These are phyloP conservation scores for Chrysoporthe deuterocubensis DNA, from an alignment of 2,329 filamentous ascomycete species.

Conservation along the genomic window DNA sequence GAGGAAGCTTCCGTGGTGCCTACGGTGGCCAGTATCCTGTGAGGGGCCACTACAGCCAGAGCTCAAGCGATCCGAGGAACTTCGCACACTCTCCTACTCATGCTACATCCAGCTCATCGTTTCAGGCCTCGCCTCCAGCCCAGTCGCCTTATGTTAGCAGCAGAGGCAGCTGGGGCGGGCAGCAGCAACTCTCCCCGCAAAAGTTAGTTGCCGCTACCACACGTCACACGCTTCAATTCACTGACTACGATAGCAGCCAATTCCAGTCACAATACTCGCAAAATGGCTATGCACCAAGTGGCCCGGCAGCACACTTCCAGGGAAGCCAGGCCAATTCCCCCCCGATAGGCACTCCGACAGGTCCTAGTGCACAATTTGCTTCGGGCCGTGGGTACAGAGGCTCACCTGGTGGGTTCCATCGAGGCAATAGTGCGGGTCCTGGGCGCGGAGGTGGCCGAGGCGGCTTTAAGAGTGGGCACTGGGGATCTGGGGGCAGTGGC, in stretches of 20 bases:
- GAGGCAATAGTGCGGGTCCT: conserved; percentile 60
- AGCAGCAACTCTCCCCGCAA: conserved; percentile 44
- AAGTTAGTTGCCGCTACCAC: conserved; percentile 41
- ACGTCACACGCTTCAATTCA: conserved; percentile 21
- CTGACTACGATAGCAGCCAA: conserved; percentile 53
- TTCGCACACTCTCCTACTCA: conserved; percentile 46
- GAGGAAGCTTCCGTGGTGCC: conserved; percentile 48
- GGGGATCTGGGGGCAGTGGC: conserved; percentile 62
- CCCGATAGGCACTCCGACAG: conserved; percentile 59
- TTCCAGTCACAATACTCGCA: conserved; percentile 66
- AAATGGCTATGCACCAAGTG: conserved; percentile 51
- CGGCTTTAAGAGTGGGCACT: conserved; percentile 70
- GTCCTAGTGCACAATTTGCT: conserved; percentile 59
- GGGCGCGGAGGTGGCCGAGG: conserved; percentile 60
- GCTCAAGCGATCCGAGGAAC: conserved; percentile 40
- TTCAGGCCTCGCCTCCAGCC: conserved; percentile 48
- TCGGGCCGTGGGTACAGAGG: conserved; percentile 55
- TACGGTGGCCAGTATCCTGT: conserved; percentile 44
- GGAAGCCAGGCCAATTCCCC: conserved; percentile 52
- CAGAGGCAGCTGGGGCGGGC: conserved; percentile 45
- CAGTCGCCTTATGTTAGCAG: conserved; percentile 48
- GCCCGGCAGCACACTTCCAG: conserved; percentile 59
- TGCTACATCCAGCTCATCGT: conserved; percentile 48
- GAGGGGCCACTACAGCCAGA: conserved; percentile 41
- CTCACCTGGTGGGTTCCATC: conserved; percentile 52